Evolutionary conservation across 331 rosid species (phyloP).

Genomic region (Malus hybrid): DNA sequence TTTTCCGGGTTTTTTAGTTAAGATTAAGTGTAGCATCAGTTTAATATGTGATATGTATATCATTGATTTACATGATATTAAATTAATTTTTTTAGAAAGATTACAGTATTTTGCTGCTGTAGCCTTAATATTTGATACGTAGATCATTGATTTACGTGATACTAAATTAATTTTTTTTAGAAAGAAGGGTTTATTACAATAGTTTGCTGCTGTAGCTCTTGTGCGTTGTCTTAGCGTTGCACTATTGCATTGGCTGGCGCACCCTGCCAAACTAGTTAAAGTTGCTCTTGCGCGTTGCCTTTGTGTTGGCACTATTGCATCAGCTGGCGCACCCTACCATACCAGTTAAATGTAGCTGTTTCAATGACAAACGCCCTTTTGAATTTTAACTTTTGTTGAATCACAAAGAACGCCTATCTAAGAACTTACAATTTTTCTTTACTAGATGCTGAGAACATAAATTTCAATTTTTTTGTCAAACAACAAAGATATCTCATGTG

Average conservation of each 20-base stretch:
- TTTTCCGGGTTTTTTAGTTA: not conserved
- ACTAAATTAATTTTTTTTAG: not conserved
- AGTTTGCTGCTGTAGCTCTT: too few relatives aligned
- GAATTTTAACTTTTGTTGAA: too few relatives aligned
- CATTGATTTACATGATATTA: not conserved
- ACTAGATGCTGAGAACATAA: too few relatives aligned
- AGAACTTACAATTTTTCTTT: too few relatives aligned
- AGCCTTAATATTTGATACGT: not conserved
- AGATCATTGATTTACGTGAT: not conserved
- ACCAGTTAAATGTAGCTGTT: too few relatives aligned
- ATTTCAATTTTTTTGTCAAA: too few relatives aligned
- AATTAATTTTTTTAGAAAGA: not conserved
- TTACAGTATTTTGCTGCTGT: too few relatives aligned
- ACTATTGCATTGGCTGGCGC: not conserved
- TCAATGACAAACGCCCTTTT: too few relatives aligned
- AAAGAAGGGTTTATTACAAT: too few relatives aligned
- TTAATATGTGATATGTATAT: not conserved
- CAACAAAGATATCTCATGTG: too few relatives aligned
- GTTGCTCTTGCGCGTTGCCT: not conserved
- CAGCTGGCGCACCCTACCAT: not conserved
- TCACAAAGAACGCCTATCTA: too few relatives aligned
- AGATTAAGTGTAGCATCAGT: not conserved
- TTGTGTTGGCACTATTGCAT: not conserved
- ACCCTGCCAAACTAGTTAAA: not conserved
- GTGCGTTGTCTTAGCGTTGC: not conserved